Percentiles rank a stretch among this genome's conserved stretches.
These are phyloP conservation scores for Murraya koenigii DNA, from an alignment of 345 rosid species.

Conservation along the genomic window DNA sequence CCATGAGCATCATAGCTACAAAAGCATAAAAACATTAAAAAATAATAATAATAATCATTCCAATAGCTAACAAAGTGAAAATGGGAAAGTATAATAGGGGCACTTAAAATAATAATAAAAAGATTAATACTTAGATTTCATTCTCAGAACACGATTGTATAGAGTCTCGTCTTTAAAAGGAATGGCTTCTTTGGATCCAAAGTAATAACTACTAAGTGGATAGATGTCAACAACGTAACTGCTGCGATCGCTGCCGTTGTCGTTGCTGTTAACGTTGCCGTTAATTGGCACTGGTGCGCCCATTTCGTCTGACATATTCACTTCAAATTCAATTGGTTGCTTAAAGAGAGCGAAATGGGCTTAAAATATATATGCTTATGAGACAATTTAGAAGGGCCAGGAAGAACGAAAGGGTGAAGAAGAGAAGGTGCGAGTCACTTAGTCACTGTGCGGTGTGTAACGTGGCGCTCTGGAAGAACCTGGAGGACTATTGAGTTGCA, in stretches of 20 bases:
- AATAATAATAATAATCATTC: background rate
- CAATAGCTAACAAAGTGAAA: background rate
- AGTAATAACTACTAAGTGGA: conserved; percentile 71
- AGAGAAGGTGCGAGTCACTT: no score
- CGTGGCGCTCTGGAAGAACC: no score
- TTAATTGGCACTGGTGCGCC: background rate
- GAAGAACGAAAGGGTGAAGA: background rate
- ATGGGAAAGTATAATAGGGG: background rate
- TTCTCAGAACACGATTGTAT: conserved; percentile 56
- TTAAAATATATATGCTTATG: no score
- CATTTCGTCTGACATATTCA: conserved; percentile 11
- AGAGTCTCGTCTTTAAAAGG: conserved; percentile 47
- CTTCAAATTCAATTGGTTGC: background rate
- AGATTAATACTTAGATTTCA: conserved; percentile 59
- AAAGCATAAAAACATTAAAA: background rate
- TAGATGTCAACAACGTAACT: conserved; percentile 46
- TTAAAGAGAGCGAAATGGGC: background rate
- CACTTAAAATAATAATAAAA: background rate
- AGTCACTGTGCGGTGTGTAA: no score
- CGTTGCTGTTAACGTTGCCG: background rate
- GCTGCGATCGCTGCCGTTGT: background rate
- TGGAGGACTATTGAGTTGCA: no score
- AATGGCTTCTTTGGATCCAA: conserved; percentile 68
- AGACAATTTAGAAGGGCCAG: background rate
- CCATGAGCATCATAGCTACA: conserved; percentile 67